Percentiles rank a stretch among this genome's conserved stretches.
Conservation (phyloP, 2,329 filamentous ascomycete genomes). For the Plenodomus biglobosus region DNA sequence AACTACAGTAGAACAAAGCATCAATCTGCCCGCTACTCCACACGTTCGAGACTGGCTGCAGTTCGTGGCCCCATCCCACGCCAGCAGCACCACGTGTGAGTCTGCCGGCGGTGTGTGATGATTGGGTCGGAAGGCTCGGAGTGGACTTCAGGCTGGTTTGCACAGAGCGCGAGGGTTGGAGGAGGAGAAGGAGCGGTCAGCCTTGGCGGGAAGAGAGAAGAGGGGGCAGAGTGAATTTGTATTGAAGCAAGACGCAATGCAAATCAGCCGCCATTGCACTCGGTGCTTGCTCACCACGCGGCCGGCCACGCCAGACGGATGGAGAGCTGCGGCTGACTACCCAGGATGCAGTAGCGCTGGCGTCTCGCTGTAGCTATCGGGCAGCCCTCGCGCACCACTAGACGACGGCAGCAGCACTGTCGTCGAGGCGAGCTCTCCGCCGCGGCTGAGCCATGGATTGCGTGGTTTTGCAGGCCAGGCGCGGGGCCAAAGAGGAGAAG, state of each 20-base stretch:
- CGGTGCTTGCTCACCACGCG: not conserved
- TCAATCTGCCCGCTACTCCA: not conserved
- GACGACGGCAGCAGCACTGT: not conserved
- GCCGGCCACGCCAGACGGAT: too few relatives aligned
- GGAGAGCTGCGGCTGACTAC: too few relatives aligned
- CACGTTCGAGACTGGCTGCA: not conserved
- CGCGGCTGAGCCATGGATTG: conserved; percentile 1
- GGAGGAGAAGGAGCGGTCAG: not conserved
- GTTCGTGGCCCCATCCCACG: too few relatives aligned
- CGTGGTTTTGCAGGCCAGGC: conserved; percentile 1
- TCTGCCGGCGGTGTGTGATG: too few relatives aligned
- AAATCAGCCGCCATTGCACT: not conserved
- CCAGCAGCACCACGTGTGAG: too few relatives aligned
- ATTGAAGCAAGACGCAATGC: too few relatives aligned
- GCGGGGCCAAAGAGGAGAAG: not conserved
- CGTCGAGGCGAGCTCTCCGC: not conserved
- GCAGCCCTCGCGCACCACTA: not conserved
- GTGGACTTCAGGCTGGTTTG: too few relatives aligned
- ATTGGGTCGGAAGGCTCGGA: too few relatives aligned
- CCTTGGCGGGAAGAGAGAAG: not conserved
- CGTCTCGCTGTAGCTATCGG: not conserved
- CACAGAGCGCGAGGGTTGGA: too few relatives aligned
- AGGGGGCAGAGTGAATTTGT: too few relatives aligned
- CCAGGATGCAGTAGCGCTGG: too few relatives aligned
- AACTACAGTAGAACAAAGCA: not conserved